These are phyloP conservation scores for Fusarium sublunatum DNA, from an alignment of 2,329 filamentous ascomycete species.

Conservation along the genomic window DNA sequence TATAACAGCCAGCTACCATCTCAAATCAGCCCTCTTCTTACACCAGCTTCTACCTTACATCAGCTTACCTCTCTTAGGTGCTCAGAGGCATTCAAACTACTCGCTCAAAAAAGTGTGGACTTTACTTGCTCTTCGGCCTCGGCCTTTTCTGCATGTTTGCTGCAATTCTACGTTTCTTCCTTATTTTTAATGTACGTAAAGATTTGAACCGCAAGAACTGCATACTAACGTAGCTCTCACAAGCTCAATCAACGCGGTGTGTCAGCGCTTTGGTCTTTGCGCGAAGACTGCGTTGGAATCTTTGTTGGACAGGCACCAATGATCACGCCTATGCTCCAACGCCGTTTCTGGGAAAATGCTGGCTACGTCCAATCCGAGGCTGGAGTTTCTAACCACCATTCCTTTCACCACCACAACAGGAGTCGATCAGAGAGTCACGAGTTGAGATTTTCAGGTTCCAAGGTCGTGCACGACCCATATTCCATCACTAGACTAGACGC, in stretches of 20 bases:
- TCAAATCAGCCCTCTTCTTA: background rate
- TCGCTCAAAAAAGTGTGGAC: slow-evolving; percentile 45
- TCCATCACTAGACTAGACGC: slow-evolving; percentile 11
- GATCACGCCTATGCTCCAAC: slow-evolving; percentile 46
- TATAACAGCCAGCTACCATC: fast-evolving
- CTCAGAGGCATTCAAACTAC: slow-evolving; percentile 47
- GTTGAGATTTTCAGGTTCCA: background rate
- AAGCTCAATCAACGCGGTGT: slow-evolving; percentile 33
- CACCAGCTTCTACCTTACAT: fast-evolving
- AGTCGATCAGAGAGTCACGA: slow-evolving; percentile 13
- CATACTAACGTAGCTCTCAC: background rate
- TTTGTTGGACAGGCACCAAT: slow-evolving; percentile 53
- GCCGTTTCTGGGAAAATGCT: slow-evolving; percentile 40
- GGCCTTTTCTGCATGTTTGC: slow-evolving; percentile 52
- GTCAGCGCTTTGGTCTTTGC: slow-evolving; percentile 53
- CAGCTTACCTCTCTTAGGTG: slow-evolving; percentile 30
- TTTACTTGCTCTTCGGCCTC: slow-evolving; percentile 49
- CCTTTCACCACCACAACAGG: background rate
- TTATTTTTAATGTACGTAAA: slow-evolving; percentile 47
- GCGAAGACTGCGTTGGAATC: slow-evolving; percentile 54
- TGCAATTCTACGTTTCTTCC: slow-evolving; percentile 43
- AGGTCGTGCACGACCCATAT: background rate
- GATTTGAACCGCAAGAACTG: fast-evolving
- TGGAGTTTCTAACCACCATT: background rate
- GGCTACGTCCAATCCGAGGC: background rate